Percentiles rank a stretch among this genome's conserved stretches.
phyloP scores from a whole-genome alignment of 148 eudicot species.

The Cornus kousa region DNA sequence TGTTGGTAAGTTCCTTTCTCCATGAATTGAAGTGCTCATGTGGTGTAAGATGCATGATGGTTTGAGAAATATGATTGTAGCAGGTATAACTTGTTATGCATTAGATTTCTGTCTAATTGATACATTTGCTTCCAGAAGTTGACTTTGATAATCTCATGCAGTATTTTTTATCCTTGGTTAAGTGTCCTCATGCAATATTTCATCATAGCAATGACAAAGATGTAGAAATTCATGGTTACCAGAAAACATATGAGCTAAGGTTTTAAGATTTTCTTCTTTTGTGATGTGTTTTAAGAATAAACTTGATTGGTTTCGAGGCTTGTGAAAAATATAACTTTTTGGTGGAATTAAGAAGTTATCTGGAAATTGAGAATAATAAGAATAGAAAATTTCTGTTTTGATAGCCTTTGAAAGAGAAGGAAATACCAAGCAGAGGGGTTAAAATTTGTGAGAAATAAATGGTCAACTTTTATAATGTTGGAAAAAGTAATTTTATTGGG shows the following conservation, averaged over 20 bases:
- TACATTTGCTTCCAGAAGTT: not conserved
- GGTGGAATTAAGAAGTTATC: not conserved
- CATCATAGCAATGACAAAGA: not conserved
- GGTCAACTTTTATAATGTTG: not conserved
- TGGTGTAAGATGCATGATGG: too few species aligned
- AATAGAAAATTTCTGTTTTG: not conserved
- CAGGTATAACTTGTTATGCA: too few species aligned
- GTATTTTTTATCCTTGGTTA: not conserved
- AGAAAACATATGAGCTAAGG: not conserved
- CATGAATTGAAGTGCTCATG: not conserved
- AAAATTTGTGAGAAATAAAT: not conserved
- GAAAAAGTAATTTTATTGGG: not conserved
- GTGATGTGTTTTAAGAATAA: not conserved
- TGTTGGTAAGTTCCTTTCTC: constrained; percentile 61
- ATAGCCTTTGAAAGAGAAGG: not conserved
- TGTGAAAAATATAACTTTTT: too few species aligned
- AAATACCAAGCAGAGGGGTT: not conserved
- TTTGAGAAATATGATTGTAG: too few species aligned
- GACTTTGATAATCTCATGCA: not conserved
- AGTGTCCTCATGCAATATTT: not conserved
- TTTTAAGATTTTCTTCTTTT: not conserved
- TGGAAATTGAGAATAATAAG: not conserved
- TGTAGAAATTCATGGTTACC: not conserved
- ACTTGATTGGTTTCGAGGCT: not conserved
- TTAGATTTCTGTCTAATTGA: too few species aligned